A percentile compares a stretch with the other conserved stretches of the same genome.
phyloP scores from a whole-genome alignment of 768 basidiomycete species.

The Agrocybe praecox region DNA sequence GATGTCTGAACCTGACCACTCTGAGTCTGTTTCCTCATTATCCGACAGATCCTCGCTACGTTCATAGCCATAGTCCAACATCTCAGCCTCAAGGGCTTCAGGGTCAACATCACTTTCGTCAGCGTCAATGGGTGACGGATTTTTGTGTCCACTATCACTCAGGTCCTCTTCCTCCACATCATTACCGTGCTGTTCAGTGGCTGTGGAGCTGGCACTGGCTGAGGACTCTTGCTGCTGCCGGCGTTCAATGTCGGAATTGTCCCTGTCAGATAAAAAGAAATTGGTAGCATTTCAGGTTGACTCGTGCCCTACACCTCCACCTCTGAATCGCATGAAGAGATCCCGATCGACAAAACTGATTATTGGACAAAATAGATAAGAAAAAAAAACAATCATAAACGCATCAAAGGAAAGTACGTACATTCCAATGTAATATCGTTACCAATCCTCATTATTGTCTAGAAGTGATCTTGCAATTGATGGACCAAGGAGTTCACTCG shows the following conservation, averaged over 20 bases:
- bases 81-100: too few relatives aligned
- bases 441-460: neutral
- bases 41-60: too few relatives aligned
- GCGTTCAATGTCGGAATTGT: neutral
- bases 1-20: too few relatives aligned
- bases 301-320: neutral
- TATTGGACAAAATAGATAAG: neutral
- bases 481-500: neutral
- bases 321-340: neutral
- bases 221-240: neutral
- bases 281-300: neutral
- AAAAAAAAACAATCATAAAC: neutral
- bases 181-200: too few relatives aligned
- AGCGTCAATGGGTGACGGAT: too few relatives aligned
- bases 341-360: neutral
- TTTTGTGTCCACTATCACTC: too few relatives aligned
- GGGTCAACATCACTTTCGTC: too few relatives aligned
- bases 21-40: too few relatives aligned
- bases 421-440: neutral
- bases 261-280: neutral
- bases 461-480: neutral
- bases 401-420: neutral
- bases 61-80: too few relatives aligned
- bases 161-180: too few relatives aligned
- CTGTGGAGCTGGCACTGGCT: too few relatives aligned